Evolutionary conservation across 106 monocot species (phyloP).

Genomic region (Acorus calamus): DNA sequence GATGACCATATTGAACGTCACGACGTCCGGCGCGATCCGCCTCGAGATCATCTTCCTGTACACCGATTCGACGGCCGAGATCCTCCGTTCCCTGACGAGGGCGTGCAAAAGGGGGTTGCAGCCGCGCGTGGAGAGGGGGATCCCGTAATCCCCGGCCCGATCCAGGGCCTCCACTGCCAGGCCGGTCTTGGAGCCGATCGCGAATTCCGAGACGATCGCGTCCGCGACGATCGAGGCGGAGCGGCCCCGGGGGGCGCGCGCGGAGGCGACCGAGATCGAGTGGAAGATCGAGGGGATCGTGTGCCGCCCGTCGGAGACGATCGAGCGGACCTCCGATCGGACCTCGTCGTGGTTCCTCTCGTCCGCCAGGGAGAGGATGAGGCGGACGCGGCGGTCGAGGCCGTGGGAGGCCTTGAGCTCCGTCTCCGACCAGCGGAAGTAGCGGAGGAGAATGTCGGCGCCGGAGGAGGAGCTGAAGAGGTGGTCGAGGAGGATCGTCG

Average conservation of each 20-base stretch:
- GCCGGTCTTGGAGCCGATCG: constrained; percentile 12
- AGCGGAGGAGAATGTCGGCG: constrained; percentile 11
- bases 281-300: constrained; percentile 30
- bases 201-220: constrained; percentile 55
- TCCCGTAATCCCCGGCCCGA: constrained; percentile 41
- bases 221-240: constrained; percentile 51
- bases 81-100: constrained; percentile 25
- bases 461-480: constrained; percentile 8
- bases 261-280: constrained; percentile 19
- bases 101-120: constrained; percentile 46
- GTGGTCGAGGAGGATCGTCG: constrained; percentile 13
- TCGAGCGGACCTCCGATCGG: constrained; percentile 42
- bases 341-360: constrained; percentile 10
- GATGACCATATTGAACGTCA: constrained; percentile 68
- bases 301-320: constrained; percentile 16
- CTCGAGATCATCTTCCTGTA: constrained; percentile 37
- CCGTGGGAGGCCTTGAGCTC: constrained; percentile 13
- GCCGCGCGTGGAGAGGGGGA: constrained; percentile 40
- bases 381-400: constrained; percentile 34
- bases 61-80: constrained; percentile 25
- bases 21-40: constrained; percentile 42
- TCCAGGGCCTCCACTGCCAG: constrained; percentile 43
- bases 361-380: constrained; percentile 23
- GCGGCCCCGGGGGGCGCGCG: constrained; percentile 1
- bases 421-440: constrained; percentile 22